Evolutionary conservation across 306 rosid species (phyloP).

Genomic region (Dalbergia cultrata): DNA sequence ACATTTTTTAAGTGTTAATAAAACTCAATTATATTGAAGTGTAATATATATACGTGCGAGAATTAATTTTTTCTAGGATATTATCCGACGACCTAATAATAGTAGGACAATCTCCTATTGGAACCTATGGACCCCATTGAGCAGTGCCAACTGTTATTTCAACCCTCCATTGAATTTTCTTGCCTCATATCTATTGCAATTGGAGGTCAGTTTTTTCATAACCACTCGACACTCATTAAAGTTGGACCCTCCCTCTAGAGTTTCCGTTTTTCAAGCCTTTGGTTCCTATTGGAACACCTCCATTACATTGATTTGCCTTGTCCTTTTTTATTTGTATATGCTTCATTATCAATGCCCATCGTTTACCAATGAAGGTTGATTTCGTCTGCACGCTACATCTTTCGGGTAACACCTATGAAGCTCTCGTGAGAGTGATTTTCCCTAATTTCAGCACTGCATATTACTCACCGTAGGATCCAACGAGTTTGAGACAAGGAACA

Average conservation of each 20-base stretch:
- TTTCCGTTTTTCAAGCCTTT: slow-evolving; percentile 21
- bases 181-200: slow-evolving; percentile 18
- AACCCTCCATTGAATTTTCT: slow-evolving; percentile 30
- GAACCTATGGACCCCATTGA: slow-evolving; percentile 20
- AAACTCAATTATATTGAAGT: no score
- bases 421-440: not conserved
- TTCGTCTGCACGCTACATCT: not conserved
- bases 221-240: slow-evolving; percentile 14
- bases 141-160: not conserved
- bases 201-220: not conserved
- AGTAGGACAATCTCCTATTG: not conserved
- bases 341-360: slow-evolving; percentile 25
- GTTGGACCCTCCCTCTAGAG: slow-evolving; percentile 2
- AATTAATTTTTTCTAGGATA: no score
- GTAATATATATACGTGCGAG: no score
- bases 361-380: not conserved
- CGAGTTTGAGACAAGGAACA: not conserved
- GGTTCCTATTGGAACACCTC: slow-evolving; percentile 21
- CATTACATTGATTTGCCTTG: not conserved
- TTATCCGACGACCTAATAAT: no score
- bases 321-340: not conserved
- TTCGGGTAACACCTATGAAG: not conserved
- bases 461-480: slow-evolving; percentile 9
- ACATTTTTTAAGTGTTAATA: no score
- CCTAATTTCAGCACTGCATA: not conserved